Evolutionary conservation across 768 basidiomycete genomes (phyloP).

Genomic region (Tricholoma matsutake): DNA sequence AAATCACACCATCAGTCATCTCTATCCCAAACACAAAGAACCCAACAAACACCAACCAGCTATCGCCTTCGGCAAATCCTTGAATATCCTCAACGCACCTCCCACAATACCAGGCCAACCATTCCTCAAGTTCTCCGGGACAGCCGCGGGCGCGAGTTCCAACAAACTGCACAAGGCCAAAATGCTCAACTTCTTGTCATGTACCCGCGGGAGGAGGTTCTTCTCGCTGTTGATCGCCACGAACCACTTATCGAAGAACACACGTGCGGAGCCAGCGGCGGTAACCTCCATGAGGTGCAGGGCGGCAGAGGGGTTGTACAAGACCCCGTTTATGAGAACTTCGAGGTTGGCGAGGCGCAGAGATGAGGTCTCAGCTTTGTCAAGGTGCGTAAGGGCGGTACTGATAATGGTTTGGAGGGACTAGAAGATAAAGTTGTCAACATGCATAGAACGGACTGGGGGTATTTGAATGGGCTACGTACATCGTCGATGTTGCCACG

Average conservation of each 20-base stretch:
- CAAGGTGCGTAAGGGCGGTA: constrained; percentile 56
- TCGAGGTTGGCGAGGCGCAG: constrained; percentile 78
- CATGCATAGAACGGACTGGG: neutral
- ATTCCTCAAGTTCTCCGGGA: constrained; percentile 59
- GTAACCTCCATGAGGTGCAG: constrained; percentile 70
- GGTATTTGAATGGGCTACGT: neutral
- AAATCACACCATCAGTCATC: neutral
- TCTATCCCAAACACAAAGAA: neutral
- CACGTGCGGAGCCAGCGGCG: constrained; percentile 56
- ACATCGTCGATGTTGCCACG: constrained; percentile 79
- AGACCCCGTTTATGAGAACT: constrained; percentile 76
- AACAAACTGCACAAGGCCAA: constrained; percentile 73
- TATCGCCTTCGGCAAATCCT: constrained; percentile 73
- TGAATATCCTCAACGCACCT: constrained; percentile 71
- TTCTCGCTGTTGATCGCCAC: constrained; percentile 55
- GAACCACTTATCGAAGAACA: constrained; percentile 89
- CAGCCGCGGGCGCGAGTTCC: constrained; percentile 55
- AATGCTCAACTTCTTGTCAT: constrained; percentile 86
- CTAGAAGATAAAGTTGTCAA: constrained; percentile 32
- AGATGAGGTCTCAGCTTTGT: constrained; percentile 57
- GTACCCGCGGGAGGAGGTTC: constrained; percentile 71
- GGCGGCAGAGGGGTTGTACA: constrained; percentile 80
- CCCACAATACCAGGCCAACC: constrained; percentile 77
- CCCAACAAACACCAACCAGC: constrained; percentile 41
- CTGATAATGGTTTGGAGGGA: constrained; percentile 61